phyloP scores from a whole-genome alignment of 805 yeast species.

The Zygotorulaspora chibaensis region DNA sequence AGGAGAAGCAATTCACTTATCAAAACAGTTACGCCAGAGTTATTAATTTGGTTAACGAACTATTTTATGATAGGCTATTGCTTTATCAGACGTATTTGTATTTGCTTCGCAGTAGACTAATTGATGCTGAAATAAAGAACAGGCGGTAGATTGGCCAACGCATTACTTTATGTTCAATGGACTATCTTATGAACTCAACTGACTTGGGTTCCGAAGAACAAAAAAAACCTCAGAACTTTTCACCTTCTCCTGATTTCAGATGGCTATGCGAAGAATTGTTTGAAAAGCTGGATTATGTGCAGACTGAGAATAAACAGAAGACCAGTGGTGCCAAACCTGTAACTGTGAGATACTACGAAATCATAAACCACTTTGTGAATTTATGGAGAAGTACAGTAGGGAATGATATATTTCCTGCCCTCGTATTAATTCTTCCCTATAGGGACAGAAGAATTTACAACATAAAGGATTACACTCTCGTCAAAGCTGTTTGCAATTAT shows the following conservation, averaged over 20 bases:
- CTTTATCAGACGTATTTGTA: no score
- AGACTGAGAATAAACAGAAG: slow-evolving; percentile 10
- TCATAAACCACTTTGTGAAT: slow-evolving; percentile 40
- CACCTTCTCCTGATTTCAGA: slow-evolving; percentile 37
- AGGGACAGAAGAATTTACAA: slow-evolving; percentile 59
- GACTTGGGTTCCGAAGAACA: neutral
- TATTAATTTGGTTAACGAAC: no score
- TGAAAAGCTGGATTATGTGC: slow-evolving; percentile 26
- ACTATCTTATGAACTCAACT: neutral
- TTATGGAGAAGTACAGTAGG: slow-evolving; percentile 56
- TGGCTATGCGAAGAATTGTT: slow-evolving; percentile 37
- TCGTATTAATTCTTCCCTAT: slow-evolving; percentile 58
- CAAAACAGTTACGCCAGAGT: no score
- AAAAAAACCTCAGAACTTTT: slow-evolving; percentile 22
- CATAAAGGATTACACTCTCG: slow-evolving; percentile 60
- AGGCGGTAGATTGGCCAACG: neutral
- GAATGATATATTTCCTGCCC: slow-evolving; percentile 60
- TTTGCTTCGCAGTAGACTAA: no score
- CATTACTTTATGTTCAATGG: neutral
- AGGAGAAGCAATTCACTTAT: no score
- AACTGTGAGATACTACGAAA: slow-evolving; percentile 22
- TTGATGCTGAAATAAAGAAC: no score
- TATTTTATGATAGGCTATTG: no score
- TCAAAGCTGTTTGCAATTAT: slow-evolving; percentile 46
- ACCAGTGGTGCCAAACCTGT: slow-evolving; percentile 16